Base-by-base conservation (phyloP, 75 land plant species). In the Chamaecyparis obtusa region DNA sequence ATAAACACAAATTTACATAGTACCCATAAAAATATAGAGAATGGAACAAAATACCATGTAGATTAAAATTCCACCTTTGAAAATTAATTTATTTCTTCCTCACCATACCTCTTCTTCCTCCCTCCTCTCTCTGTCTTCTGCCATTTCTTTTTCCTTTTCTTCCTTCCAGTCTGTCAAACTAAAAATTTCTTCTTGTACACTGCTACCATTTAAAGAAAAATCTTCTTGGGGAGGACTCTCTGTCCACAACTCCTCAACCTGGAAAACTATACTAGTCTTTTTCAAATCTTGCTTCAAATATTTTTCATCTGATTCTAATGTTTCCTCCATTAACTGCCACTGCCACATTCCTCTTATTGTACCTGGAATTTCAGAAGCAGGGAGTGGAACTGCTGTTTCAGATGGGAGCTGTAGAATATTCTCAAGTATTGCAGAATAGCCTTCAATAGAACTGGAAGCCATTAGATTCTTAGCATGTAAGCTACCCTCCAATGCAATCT, bases 41-140 rank as follows among this genome's bases (percentile, higher is more conserved):
- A 81, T n/a, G 24, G 27, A n/a, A 80, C 13, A 35, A 9, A n/a
- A 36, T 69, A 9, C 83, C n/a, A 33, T 60, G 19, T 60, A 35
- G 74, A 60, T 21, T 87, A 87, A 86, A 84, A 41, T 19, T 2
- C 41, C 21, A 30, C 43, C 24, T 46, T 39, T 80, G 37, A 49
- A 44, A 33, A 48, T 32, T 9, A 32, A 85, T 30, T 15, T 80
- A 82, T 60, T 56, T 24, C 49, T 41, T 78, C 83, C 36, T 13
- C 2, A 72, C 44, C 78, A 84, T 89, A 95, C 99, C 96, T 98
- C 97, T 71, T 94, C 99, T 64, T 91, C 93, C 88, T 95, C 99
- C 75, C 93, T 83, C 71, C 90, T 92, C 85, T 89, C 95, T 86
- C 60, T 90, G 11, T 89, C 86, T 83, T 91, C 89, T 27, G 46